Conservation (phyloP, 345 rosid species). For the Trapa incisa region DNA sequence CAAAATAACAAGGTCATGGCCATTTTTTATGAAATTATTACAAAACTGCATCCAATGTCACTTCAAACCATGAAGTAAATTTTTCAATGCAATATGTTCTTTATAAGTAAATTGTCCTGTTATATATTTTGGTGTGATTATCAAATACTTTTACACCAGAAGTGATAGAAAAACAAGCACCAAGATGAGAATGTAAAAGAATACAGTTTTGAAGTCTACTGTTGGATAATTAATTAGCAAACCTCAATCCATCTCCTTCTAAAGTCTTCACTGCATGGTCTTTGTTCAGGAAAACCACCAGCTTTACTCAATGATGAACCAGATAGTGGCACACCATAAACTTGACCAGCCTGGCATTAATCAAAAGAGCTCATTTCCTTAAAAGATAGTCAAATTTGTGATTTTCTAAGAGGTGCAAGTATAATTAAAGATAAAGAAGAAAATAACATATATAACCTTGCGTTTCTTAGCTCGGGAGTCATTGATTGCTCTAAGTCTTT, state of each 20-base stretch:
- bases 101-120: not conserved
- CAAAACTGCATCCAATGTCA: not conserved
- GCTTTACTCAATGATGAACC: slow-evolving; percentile 69
- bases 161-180: no score
- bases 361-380: not conserved
- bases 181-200: not conserved
- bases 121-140: not conserved
- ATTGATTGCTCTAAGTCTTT: slow-evolving; percentile 83
- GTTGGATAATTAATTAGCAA: slow-evolving; percentile 7
- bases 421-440: not conserved
- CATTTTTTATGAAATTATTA: not conserved
- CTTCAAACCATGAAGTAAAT: not conserved
- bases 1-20: not conserved
- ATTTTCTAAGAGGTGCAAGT: not conserved
- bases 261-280: slow-evolving; percentile 63
- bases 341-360: slow-evolving; percentile 81
- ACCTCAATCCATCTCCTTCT: slow-evolving; percentile 98
- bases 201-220: not conserved
- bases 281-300: slow-evolving; percentile 78
- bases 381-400: slow-evolving; percentile 3
- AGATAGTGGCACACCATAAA: slow-evolving; percentile 90
- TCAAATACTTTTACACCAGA: not conserved
- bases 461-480: slow-evolving; percentile 96
- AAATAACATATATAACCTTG: slow-evolving; percentile 37
- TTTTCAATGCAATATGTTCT: not conserved